Conservation (phyloP, 352 stramenopile species). For the Globisporangium takayamanum region DNA sequence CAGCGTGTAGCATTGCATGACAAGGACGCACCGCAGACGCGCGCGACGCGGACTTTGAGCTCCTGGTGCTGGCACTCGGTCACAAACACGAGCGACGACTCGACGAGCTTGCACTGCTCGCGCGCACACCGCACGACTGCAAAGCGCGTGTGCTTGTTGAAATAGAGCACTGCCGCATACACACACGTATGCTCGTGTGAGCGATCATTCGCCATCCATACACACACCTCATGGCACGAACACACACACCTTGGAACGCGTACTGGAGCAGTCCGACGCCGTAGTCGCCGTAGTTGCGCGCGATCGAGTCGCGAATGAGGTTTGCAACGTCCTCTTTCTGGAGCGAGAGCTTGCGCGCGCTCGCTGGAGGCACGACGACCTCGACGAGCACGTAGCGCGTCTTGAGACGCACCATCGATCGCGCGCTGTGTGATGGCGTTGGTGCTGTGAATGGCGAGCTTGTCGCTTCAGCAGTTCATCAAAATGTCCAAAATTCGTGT, state of each 20-base stretch:
- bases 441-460: neutral
- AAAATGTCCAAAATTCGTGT: no score
- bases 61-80: constrained; percentile 57
- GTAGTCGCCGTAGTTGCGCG: constrained; percentile 63
- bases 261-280: constrained; percentile 60
- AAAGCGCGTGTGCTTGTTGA: constrained; percentile 42
- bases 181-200: neutral
- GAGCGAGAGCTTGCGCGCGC: constrained; percentile 33
- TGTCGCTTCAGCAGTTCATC: no score
- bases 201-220: neutral
- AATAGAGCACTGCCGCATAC: constrained; percentile 49
- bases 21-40: constrained; percentile 49
- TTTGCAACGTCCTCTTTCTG: constrained; percentile 53
- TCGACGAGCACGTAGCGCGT: constrained; percentile 71
- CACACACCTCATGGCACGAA: neutral
- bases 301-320: constrained; percentile 59
- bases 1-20: neutral
- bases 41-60: constrained; percentile 49
- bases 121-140: constrained; percentile 57
- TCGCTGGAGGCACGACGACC: constrained; percentile 21
- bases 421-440: neutral
- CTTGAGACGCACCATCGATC: constrained; percentile 68
- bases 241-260: constrained; percentile 58
- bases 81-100: constrained; percentile 70
- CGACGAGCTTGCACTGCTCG: constrained; percentile 65